phyloP scores from a whole-genome alignment of 257 asterid species.

The Solanum tacnaense region DNA sequence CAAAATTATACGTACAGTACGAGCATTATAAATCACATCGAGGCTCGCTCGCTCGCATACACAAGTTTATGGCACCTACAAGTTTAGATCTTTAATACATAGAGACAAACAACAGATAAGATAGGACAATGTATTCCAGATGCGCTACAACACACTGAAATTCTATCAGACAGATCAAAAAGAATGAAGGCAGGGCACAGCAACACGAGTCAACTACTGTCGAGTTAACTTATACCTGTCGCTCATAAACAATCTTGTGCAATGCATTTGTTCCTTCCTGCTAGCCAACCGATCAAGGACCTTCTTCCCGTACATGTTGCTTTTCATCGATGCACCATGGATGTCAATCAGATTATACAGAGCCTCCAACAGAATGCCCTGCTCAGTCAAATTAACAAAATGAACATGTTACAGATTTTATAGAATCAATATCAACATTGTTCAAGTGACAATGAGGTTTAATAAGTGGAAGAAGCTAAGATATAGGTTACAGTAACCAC shows the following conservation, averaged over 20 bases:
- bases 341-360: constrained; percentile 18
- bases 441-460: background rate
- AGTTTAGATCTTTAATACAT: background rate
- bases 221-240: background rate
- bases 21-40: background rate
- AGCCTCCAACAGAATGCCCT: constrained; percentile 27
- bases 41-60: background rate
- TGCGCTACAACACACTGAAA: background rate
- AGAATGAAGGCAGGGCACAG: background rate
- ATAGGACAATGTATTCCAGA: background rate
- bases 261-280: background rate
- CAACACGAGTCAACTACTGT: background rate
- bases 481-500: no score
- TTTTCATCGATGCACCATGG: constrained; percentile 38
- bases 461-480: no score
- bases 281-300: constrained; percentile 44
- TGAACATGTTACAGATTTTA: background rate
- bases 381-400: background rate
- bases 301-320: constrained; percentile 56
- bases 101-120: background rate
- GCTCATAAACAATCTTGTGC: constrained; percentile 2
- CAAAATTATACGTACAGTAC: background rate
- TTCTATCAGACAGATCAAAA: background rate
- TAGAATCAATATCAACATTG: background rate
- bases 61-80: background rate